Conservation (phyloP, 192 early-diverging fungal species). For the Coemansia pectinata region DNA sequence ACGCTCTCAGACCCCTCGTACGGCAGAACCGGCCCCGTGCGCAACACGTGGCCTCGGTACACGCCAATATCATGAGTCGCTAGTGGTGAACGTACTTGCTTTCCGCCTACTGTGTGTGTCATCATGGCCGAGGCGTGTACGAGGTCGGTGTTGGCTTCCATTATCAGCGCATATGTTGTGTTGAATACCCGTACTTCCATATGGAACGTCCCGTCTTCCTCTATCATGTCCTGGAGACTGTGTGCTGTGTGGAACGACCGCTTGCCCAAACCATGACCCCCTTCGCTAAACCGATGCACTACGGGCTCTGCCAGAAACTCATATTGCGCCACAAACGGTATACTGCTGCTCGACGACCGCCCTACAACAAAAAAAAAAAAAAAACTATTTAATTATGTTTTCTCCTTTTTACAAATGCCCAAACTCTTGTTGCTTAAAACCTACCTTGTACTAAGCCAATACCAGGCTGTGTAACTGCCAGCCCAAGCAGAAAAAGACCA, state of each 20-base stretch:
- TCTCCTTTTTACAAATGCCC: background rate
- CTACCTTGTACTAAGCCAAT: background rate
- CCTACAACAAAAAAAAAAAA: slow-evolving; percentile 5
- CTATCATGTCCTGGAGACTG: slow-evolving; percentile 33
- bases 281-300: slow-evolving; percentile 29
- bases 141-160: slow-evolving; percentile 70
- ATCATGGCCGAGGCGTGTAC: slow-evolving; percentile 64
- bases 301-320: slow-evolving; percentile 49
- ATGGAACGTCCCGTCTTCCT: slow-evolving; percentile 54
- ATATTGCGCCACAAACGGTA: slow-evolving; percentile 39
- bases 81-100: slow-evolving; percentile 10
- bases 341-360: slow-evolving; percentile 26
- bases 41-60: slow-evolving; percentile 59
- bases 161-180: slow-evolving; percentile 63
- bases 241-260: background rate
- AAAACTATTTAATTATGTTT: background rate
- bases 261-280: background rate
- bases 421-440: background rate
- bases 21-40: slow-evolving; percentile 23
- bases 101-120: slow-evolving; percentile 13
- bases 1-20: slow-evolving; percentile 24
- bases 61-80: slow-evolving; percentile 53
- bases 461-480: background rate
- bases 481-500: slow-evolving; percentile 8
- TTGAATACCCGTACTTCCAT: slow-evolving; percentile 64